A percentile compares a stretch with the other conserved stretches of the same genome.
Conservation (phyloP, 2,329 filamentous ascomycete species). For the Sarocladium strictum region DNA sequence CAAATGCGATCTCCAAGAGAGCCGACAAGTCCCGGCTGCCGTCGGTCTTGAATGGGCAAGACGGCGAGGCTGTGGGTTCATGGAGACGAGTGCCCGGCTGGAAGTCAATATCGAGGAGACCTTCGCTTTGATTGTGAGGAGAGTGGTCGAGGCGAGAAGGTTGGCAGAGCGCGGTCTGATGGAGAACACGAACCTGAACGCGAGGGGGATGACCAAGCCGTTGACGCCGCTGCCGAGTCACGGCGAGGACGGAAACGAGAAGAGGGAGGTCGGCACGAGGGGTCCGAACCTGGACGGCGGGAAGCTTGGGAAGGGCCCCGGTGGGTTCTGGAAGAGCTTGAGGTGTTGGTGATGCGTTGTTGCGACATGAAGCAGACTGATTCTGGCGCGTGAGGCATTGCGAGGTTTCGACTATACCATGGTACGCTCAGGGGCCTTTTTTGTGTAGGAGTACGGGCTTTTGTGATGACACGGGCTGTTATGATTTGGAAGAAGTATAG, state of each 20-base stretch:
- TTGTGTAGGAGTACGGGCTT: too few species aligned
- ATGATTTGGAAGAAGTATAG: not conserved
- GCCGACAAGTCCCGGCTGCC: constrained; percentile 61
- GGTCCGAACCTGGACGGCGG: constrained; percentile 38
- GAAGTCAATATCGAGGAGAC: constrained; percentile 89
- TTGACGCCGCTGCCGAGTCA: constrained; percentile 43
- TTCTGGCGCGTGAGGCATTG: not conserved
- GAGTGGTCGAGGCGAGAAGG: constrained; percentile 52
- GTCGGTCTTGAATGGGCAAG: constrained; percentile 74
- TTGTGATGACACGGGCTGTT: not conserved
- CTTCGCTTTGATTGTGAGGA: constrained; percentile 63
- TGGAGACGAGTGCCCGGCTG: constrained; percentile 80
- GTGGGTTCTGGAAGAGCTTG: constrained; percentile 50
- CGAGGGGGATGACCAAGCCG: constrained; percentile 52
- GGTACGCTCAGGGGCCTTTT: too few species aligned
- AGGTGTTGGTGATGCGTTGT: constrained; percentile 44
- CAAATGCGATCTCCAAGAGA: constrained; percentile 74
- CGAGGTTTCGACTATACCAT: not conserved
- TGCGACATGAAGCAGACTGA: not conserved
- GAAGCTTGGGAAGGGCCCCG: constrained; percentile 34
- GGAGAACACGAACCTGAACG: constrained; percentile 37
- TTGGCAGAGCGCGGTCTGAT: constrained; percentile 41
- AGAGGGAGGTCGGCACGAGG: constrained; percentile 39
- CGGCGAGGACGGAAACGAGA: constrained; percentile 28
- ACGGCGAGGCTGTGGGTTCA: constrained; percentile 69